Percentiles rank a stretch among this genome's conserved stretches.
Evolutionary conservation across 1,139 yeast genomes (phyloP).

Genomic region (Scheffersomyces titani): DNA sequence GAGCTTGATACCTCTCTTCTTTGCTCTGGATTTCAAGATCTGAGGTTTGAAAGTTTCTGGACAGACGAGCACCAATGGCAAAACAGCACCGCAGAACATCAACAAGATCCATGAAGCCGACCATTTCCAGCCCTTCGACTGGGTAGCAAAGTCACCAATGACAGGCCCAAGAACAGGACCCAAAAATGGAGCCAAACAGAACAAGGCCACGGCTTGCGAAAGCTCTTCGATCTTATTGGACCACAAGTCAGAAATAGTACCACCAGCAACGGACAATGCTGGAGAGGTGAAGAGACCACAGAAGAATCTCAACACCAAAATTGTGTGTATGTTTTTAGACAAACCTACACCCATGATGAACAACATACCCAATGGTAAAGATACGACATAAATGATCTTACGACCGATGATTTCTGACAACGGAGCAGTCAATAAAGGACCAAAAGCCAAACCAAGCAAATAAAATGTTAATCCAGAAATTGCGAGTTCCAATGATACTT

Average conservation of each 20-base stretch:
- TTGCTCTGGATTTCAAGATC: conserved; percentile 58
- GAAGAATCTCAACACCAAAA: conserved; percentile 72
- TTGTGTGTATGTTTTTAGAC: conserved; percentile 54
- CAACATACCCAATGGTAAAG: conserved; percentile 69
- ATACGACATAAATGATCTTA: conserved; percentile 56
- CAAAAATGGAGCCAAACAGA: conserved; percentile 69
- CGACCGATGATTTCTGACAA: conserved; percentile 76
- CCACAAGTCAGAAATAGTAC: conserved; percentile 79
- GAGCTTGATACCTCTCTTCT: conserved; percentile 55
- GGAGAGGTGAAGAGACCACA: conserved; percentile 84
- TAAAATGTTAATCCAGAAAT: conserved; percentile 71
- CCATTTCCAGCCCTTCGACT: conserved; percentile 75
- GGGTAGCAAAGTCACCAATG: conserved; percentile 77
- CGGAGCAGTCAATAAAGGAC: conserved; percentile 79
- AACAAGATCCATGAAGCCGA: conserved; percentile 69
- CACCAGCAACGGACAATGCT: conserved; percentile 84
- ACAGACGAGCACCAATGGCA: conserved; percentile 55
- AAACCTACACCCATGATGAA: conserved; percentile 78
- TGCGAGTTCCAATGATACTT: conserved; percentile 58
- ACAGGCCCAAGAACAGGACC: conserved; percentile 87
- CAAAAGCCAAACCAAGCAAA: conserved; percentile 67
- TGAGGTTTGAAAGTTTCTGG: conserved; percentile 75
- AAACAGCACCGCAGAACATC: conserved; percentile 67
- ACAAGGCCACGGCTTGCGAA: conserved; percentile 70
- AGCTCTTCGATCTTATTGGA: conserved; percentile 51